Percentiles rank a stretch among this genome's conserved stretches.
Conservation (phyloP, 2,329 filamentous ascomycete genomes). For the Seiridium unicorne region DNA sequence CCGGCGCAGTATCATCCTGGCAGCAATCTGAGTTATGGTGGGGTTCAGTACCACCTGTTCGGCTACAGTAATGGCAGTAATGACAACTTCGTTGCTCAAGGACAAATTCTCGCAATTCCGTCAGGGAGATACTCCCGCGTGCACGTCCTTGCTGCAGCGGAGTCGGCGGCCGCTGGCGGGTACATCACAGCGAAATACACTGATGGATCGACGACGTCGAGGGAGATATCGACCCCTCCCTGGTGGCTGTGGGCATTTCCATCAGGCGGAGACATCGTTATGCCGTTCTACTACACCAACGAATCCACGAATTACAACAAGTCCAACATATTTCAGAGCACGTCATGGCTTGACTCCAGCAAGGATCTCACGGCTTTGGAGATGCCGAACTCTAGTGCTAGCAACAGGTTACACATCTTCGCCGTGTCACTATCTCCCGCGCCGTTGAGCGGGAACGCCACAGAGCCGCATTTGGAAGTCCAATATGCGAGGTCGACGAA, state of each 20-base stretch:
- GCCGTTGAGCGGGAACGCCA: slow-evolving; percentile 12
- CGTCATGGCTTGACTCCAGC: slow-evolving; percentile 14
- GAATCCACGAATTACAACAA: slow-evolving; percentile 14
- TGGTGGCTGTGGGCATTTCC: slow-evolving; percentile 17
- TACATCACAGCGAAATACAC: slow-evolving; percentile 15
- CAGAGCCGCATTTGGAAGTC: slow-evolving; percentile 24
- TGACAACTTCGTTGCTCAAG: slow-evolving; percentile 17
- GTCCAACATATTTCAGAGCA: slow-evolving; percentile 16
- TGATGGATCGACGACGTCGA: slow-evolving; percentile 9
- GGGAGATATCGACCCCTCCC: slow-evolving; percentile 12
- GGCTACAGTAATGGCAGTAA: slow-evolving; percentile 10
- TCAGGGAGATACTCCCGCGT: slow-evolving; percentile 13
- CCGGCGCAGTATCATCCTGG: slow-evolving; percentile 15
- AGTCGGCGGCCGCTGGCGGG: slow-evolving; percentile 14
- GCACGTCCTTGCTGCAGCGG: slow-evolving; percentile 16
- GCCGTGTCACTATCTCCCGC: slow-evolving; percentile 32
- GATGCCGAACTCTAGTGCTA: slow-evolving; percentile 8
- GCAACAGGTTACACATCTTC: slow-evolving; percentile 37
- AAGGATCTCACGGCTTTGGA: slow-evolving; percentile 13
- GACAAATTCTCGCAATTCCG: slow-evolving; percentile 12
- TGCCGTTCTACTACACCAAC: slow-evolving; percentile 17
- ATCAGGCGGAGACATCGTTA: slow-evolving; percentile 16
- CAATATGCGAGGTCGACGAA: slow-evolving; percentile 42
- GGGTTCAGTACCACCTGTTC: slow-evolving; percentile 13
- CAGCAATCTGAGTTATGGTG: slow-evolving; percentile 14